Evolutionary conservation across 257 asterid genomes (phyloP).

Genomic region (Solanum paucissectum): DNA sequence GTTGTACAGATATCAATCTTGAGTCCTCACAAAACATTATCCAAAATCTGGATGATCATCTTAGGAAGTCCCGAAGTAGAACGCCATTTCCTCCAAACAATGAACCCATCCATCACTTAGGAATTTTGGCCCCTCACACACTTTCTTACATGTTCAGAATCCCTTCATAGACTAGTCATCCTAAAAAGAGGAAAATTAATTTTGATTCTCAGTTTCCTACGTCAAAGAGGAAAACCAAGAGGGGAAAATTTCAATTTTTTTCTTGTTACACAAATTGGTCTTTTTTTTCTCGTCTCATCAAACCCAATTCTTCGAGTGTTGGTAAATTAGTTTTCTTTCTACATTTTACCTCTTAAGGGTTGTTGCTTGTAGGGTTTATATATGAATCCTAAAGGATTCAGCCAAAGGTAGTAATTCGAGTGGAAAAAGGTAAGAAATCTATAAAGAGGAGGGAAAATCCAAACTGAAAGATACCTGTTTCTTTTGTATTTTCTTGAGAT

Average conservation of each 20-base stretch:
- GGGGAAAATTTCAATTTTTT: background rate
- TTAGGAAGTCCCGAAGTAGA: background rate
- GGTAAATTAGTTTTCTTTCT: background rate
- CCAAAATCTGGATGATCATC: background rate
- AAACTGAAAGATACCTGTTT: background rate
- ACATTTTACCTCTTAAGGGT: background rate
- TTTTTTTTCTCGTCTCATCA: background rate
- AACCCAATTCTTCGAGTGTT: background rate
- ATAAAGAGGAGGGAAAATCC: background rate
- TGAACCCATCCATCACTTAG: background rate
- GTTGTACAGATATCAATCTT: background rate
- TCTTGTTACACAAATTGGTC: background rate
- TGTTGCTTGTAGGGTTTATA: background rate
- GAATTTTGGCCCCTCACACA: background rate
- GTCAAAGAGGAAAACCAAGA: background rate
- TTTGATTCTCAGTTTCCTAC: background rate
- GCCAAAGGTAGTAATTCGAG: background rate
- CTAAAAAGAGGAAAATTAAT: background rate
- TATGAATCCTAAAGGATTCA: background rate
- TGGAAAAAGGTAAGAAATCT: background rate
- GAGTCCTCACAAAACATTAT: background rate
- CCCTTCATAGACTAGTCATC: background rate
- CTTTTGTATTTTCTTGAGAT: background rate
- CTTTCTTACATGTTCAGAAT: background rate
- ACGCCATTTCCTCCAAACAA: background rate